These are phyloP conservation scores for Aulographum hederae DNA, from an alignment of 2,329 filamentous ascomycete species.

Conservation along the genomic window DNA sequence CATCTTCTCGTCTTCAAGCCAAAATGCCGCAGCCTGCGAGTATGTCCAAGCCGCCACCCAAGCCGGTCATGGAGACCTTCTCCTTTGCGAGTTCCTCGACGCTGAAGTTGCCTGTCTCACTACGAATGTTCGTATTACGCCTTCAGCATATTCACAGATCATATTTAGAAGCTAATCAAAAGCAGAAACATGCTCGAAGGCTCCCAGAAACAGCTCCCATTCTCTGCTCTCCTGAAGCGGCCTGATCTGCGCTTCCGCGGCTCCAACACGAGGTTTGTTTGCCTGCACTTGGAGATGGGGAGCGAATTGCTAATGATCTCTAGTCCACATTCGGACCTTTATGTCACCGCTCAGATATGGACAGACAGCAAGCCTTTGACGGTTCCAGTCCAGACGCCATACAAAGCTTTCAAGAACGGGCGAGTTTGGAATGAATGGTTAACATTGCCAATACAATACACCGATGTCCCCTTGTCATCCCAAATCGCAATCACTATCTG, in stretches of 20 bases:
- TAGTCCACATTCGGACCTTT: conserved; percentile 72
- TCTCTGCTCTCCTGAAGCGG: conserved; percentile 59
- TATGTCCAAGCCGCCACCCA: too few relatives aligned
- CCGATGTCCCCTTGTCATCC: conserved; percentile 61
- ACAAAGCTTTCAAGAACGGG: conserved; percentile 67
- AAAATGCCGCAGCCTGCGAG: too few relatives aligned
- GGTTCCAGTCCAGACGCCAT: conserved; percentile 79
- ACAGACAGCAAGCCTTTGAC: conserved; percentile 89
- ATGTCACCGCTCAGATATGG: conserved; percentile 85
- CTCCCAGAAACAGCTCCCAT: conserved; percentile 53
- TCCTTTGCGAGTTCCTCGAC: conserved; percentile 84
- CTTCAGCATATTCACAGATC: not conserved
- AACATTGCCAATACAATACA: conserved; percentile 67
- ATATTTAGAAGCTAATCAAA: not conserved
- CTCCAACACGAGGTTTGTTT: conserved; percentile 54
- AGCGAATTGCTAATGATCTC: conserved; percentile 5
- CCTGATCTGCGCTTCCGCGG: conserved; percentile 74
- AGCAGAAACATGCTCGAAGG: conserved; percentile 58
- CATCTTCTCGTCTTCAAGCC: too few relatives aligned
- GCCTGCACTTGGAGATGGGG: not conserved
- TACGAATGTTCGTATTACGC: conserved; percentile 38
- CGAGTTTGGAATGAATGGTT: conserved; percentile 92
- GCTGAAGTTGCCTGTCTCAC: conserved; percentile 50
- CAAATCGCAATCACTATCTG: conserved; percentile 85
- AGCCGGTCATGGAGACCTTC: conserved; percentile 35